Evolutionary conservation across 2,329 filamentous ascomycete genomes (phyloP).

Genomic region (Pseudovirgaria hyperparasitica): DNA sequence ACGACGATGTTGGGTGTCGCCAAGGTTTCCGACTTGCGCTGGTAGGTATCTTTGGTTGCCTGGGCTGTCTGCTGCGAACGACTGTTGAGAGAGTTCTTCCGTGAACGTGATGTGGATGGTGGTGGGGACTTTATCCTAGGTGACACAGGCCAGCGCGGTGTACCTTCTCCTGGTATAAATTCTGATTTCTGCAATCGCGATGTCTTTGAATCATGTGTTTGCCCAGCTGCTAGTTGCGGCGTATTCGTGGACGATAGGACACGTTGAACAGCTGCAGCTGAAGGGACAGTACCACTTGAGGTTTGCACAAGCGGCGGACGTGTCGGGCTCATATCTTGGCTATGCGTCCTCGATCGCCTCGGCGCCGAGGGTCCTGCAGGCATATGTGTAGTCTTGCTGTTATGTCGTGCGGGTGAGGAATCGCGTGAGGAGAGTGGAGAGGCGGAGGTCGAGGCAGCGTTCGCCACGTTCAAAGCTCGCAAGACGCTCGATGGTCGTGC

Average conservation of each 20-base stretch:
- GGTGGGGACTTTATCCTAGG: conserved; percentile 68
- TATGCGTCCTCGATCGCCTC: conserved; percentile 9
- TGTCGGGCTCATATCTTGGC: conserved; percentile 22
- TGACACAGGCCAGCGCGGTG: conserved; percentile 63
- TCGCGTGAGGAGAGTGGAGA: conserved; percentile 36
- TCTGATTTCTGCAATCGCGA: conserved; percentile 51
- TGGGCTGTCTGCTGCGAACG: conserved; percentile 23
- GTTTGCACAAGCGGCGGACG: conserved; percentile 29
- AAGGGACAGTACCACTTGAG: conserved; percentile 36
- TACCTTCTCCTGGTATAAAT: conserved; percentile 35
- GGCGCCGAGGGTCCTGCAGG: conserved; percentile 15
- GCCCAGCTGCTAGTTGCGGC: conserved; percentile 49
- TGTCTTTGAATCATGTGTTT: conserved; percentile 50
- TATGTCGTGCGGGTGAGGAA: conserved; percentile 31
- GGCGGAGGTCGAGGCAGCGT: conserved; percentile 20
- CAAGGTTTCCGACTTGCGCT: conserved; percentile 6
- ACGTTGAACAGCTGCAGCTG: conserved; percentile 51
- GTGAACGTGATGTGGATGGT: conserved; percentile 35
- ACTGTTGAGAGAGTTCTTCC: conserved; percentile 27
- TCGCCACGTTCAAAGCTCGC: neutral
- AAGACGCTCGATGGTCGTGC: neutral
- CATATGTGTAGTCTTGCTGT: no score
- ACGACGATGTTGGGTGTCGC: conserved; percentile 32
- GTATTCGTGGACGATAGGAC: conserved; percentile 56
- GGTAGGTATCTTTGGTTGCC: conserved; percentile 12